Base-by-base conservation (phyloP, 2,329 filamentous ascomycete species). In the Beauveria varroae region DNA sequence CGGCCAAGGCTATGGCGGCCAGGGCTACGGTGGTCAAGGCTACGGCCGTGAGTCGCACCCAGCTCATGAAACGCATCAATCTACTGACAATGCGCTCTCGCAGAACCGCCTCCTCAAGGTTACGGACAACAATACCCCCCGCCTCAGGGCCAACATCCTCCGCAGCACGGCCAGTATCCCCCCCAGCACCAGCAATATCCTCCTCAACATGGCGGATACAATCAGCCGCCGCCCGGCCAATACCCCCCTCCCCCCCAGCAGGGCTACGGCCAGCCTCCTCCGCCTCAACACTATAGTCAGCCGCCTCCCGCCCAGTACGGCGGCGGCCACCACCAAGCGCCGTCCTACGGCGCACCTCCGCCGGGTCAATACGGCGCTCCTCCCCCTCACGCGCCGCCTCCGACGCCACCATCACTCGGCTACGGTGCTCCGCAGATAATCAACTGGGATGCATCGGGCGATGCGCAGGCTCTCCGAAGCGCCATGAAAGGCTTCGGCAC, bases 401-500 rank as follows among this genome's bases (percentile, higher is more conserved):
- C 88, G 12, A 85, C 87, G 1, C 81, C 83, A 12, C 84, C 90
- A 0, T 89, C 89, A 0, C 75, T 82, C 0, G 93, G 93, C 41
- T 97, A 96, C 69, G 85, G 86, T 3, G 81, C 88, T 0, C 84
- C 85, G 14, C 88, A 90, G 68, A 78, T 84, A 51, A 88, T 90
- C 49, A 80, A 84, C 34, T 87, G 81, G 79, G 86, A 96, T 65
- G 87, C 85, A 53, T 80, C 77, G 3, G 76, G 79, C 14, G 86
- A 95, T 67, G 89, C 91, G 0, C 84, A 91, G 62, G 83, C 80
- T 4, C 78, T 96, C 24, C 85, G 91, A 58, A 83, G 83, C 67
- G 91, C 93, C 2, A 96, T 97, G 91, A 96, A 96, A 74, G 92
- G 92, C 0, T 90, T 96, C 64, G 93, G 93, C 40, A 97, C 93